These are phyloP conservation scores for Verticillium nonalfalfae DNA, from an alignment of 2,329 filamentous ascomycete species.

Conservation along the genomic window DNA sequence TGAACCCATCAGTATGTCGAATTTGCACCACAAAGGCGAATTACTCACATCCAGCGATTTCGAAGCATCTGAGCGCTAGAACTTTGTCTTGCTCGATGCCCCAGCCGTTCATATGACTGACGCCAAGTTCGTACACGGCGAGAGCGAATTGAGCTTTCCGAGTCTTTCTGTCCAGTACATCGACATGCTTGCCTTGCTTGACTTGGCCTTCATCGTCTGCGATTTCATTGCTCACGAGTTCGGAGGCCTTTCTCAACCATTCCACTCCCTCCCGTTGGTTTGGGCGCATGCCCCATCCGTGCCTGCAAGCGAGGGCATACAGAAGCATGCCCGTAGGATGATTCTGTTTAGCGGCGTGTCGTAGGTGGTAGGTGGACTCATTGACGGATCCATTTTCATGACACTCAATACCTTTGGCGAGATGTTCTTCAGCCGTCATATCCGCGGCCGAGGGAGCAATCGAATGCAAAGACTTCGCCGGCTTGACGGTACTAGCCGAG, in stretches of 20 bases:
- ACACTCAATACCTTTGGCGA: slow-evolving; percentile 81
- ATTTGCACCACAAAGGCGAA: neutral
- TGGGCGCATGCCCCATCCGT: slow-evolving; percentile 95
- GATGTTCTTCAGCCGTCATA: slow-evolving; percentile 79
- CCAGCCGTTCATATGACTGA: slow-evolving; percentile 98
- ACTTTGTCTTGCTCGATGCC: slow-evolving; percentile 89
- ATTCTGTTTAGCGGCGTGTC: slow-evolving; percentile 78
- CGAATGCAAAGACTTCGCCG: slow-evolving; percentile 34
- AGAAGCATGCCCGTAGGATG: slow-evolving; percentile 92
- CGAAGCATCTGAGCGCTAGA: slow-evolving; percentile 85
- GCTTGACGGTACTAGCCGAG: slow-evolving; percentile 47
- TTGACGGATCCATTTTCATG: slow-evolving; percentile 84
- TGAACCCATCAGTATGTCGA: neutral
- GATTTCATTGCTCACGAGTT: slow-evolving; percentile 74
- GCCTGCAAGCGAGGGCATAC: slow-evolving; percentile 88
- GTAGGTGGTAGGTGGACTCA: slow-evolving; percentile 93
- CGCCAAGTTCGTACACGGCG: slow-evolving; percentile 92
- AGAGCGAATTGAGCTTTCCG: slow-evolving; percentile 90
- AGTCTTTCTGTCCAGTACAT: slow-evolving; percentile 67
- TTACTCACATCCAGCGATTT: slow-evolving; percentile 78
- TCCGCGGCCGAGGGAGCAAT: slow-evolving; percentile 55
- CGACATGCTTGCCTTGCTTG: slow-evolving; percentile 57
- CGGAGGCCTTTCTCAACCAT: slow-evolving; percentile 88
- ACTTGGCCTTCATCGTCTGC: slow-evolving; percentile 69
- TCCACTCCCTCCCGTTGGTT: slow-evolving; percentile 85